Conservation (phyloP, 441 rosid genomes). For the Adansonia grandidieri region DNA sequence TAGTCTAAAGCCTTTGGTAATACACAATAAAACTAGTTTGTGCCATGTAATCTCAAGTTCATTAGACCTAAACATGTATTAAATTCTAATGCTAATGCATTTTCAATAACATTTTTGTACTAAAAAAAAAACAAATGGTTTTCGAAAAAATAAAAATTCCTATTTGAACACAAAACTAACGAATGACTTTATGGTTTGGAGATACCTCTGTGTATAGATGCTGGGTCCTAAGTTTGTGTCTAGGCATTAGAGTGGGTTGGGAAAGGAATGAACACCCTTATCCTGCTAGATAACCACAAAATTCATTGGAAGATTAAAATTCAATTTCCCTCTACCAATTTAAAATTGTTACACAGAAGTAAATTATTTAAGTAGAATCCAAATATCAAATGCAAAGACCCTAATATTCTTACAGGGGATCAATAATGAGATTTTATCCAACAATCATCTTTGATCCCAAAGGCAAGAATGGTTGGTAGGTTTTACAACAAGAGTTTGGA, state of each 20-base stretch:
- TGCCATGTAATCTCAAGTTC: not conserved
- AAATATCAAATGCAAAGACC: not conserved
- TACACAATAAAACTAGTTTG: not conserved
- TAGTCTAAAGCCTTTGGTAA: not conserved
- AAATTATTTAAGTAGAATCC: not conserved
- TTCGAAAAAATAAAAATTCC: not conserved
- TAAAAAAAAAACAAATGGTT: not conserved
- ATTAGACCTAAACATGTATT: not conserved
- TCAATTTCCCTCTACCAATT: not conserved
- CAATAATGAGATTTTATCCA: not conserved
- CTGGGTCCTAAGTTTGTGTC: not conserved
- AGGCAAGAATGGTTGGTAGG: not conserved
- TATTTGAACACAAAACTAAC: not conserved
- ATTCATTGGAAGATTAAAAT: not conserved
- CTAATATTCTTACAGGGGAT: not conserved
- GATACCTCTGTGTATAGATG: not conserved
- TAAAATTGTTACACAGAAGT: not conserved
- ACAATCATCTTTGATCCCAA: not conserved
- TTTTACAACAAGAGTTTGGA: not conserved
- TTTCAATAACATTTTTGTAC: not conserved
- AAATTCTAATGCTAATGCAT: not conserved
- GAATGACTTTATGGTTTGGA: not conserved
- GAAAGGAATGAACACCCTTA: not conserved
- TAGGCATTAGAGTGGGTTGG: not conserved
- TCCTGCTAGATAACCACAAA: not conserved